A percentile compares a stretch with the other conserved stretches of the same genome.
These are phyloP conservation scores for Camelina sativa DNA, from an alignment of 345 rosid genomes.

Conservation along the genomic window DNA sequence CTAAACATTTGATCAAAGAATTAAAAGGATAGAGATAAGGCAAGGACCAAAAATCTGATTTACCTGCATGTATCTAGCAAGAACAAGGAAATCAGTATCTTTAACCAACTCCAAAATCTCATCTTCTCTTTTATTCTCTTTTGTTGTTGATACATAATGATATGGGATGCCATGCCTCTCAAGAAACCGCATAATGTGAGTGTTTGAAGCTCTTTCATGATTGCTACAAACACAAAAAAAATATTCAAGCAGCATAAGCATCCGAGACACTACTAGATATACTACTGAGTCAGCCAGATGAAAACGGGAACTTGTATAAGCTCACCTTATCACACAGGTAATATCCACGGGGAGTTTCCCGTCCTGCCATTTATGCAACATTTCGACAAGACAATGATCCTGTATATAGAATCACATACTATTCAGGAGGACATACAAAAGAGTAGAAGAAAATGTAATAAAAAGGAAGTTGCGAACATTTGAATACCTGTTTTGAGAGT, in stretches of 20 bases:
- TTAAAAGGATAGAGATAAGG: not conserved
- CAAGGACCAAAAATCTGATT: constrained; percentile 9
- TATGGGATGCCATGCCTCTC: constrained; percentile 88
- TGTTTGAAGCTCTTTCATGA: constrained; percentile 82
- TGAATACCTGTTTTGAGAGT: constrained; percentile 78
- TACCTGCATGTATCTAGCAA: constrained; percentile 99
- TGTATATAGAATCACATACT: constrained; percentile 41
- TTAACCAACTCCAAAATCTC: constrained; percentile 84
- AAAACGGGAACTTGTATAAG: not conserved
- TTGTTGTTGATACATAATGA: constrained; percentile 61
- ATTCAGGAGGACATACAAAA: not conserved
- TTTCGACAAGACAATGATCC: constrained; percentile 91
- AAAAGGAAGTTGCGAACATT: not conserved
- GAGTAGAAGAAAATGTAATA: not conserved
- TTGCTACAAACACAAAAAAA: constrained; percentile 57
- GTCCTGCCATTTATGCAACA: constrained; percentile 88
- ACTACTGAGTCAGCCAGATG: not conserved
- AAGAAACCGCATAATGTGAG: constrained; percentile 83
- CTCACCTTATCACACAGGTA: constrained; percentile 85
- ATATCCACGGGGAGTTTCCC: constrained; percentile 89
- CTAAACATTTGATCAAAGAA: not conserved
- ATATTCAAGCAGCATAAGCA: constrained; percentile 11
- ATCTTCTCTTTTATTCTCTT: constrained; percentile 70
- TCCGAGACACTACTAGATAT: constrained; percentile 1
- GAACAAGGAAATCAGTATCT: constrained; percentile 87